phyloP scores from a whole-genome alignment of 768 basidiomycete species.

The Lyophyllum decastes region DNA sequence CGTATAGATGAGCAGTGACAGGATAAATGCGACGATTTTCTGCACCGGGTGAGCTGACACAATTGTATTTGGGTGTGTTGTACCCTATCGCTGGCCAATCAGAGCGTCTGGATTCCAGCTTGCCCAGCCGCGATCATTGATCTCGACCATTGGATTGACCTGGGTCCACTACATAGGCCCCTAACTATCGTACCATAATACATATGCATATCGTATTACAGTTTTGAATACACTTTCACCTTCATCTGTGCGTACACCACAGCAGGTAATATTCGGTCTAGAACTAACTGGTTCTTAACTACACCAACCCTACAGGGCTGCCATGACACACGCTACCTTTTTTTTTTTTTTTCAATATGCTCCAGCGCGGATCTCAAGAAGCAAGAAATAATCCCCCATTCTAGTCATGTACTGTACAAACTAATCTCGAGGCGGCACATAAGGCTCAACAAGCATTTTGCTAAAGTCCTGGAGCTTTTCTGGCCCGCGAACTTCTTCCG shows the following conservation, averaged over 20 bases:
- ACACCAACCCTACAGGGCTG: too few relatives aligned
- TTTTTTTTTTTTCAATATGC: too few relatives aligned
- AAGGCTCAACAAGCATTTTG: constrained; percentile 86
- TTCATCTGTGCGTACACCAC: too few relatives aligned
- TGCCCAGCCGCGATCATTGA: not conserved
- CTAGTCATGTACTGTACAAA: not conserved
- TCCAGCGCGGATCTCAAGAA: not conserved
- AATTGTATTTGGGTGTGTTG: constrained; percentile 14
- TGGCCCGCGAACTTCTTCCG: constrained; percentile 95
- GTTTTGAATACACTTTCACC: too few relatives aligned
- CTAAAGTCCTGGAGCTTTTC: constrained; percentile 93
- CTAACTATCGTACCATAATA: too few relatives aligned
- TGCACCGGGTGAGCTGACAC: constrained; percentile 15
- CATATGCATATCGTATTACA: too few relatives aligned
- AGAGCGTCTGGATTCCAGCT: constrained; percentile 11
- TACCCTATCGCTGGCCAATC: constrained; percentile 15
- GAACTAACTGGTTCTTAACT: too few relatives aligned
- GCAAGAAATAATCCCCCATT: not conserved
- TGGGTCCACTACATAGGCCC: too few relatives aligned
- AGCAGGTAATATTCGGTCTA: too few relatives aligned
- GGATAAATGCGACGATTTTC: not conserved
- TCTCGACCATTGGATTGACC: not conserved
- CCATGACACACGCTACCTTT: too few relatives aligned
- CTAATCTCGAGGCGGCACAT: constrained; percentile 55
- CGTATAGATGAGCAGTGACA: not conserved